Evolutionary conservation across 768 basidiomycete genomes (phyloP).

Genomic region (Russula vinacea): DNA sequence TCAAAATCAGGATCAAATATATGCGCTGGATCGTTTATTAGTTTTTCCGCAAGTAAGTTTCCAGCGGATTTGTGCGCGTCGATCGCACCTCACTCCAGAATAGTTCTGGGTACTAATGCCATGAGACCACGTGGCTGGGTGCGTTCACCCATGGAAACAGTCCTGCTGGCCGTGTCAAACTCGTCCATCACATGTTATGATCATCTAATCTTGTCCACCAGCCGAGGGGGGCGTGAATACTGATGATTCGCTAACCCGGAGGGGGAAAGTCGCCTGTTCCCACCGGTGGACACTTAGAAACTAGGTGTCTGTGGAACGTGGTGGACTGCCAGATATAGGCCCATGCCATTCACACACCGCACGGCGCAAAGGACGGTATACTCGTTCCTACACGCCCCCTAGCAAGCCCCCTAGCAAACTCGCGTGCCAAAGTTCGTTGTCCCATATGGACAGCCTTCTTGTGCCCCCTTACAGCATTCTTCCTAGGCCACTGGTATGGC

Average conservation of each 20-base stretch:
- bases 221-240: background rate
- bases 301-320: background rate
- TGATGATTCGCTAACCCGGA: background rate
- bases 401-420: background rate
- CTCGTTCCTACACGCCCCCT: background rate
- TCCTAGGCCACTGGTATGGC: constrained; percentile 8
- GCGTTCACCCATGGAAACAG: background rate
- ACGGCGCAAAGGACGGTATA: constrained; percentile 10
- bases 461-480: background rate
- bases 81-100: constrained; percentile 15
- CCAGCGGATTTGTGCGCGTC: constrained; percentile 2
- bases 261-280: background rate
- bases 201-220: background rate
- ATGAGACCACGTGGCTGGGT: background rate
- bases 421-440: constrained; percentile 18
- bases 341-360: constrained; percentile 1
- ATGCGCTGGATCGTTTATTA: background rate
- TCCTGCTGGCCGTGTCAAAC: background rate
- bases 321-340: constrained; percentile 17
- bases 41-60: background rate
- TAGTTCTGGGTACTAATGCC: background rate
- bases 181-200: background rate
- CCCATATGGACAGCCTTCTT: constrained; percentile 10
- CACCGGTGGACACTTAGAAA: background rate
- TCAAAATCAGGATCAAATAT: background rate